phyloP scores from a whole-genome alignment of 495 filamentous ascomycete genomes.

The Corynascus novoguineensis region DNA sequence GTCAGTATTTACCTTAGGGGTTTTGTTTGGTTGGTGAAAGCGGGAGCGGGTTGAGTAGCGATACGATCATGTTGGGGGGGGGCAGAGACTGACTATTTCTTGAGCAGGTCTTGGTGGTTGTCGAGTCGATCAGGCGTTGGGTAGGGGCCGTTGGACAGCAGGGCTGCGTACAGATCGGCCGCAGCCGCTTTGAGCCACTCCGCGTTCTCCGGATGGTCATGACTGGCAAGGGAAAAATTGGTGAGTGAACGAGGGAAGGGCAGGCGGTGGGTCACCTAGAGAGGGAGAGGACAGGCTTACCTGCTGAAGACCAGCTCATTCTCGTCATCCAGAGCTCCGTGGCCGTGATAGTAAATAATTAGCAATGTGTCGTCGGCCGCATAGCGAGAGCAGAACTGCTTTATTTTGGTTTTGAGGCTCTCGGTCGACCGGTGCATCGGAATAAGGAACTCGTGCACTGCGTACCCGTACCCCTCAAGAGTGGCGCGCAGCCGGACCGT shows the following conservation, averaged over 20 bases:
- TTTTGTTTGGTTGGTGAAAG: too few species aligned
- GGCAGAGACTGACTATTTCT: constrained; percentile 29
- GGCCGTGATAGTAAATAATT: constrained; percentile 34
- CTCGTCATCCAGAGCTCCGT: constrained; percentile 29
- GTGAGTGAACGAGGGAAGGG: background rate
- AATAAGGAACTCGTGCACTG: constrained; percentile 26
- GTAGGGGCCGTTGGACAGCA: constrained; percentile 18
- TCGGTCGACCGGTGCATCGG: constrained; percentile 26
- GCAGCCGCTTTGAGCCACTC: constrained; percentile 29
- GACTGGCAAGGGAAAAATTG: constrained; percentile 14
- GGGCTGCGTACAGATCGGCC: constrained; percentile 30
- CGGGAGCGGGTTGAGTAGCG: background rate
- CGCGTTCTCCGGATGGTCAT: constrained; percentile 29
- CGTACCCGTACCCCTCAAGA: constrained; percentile 26
- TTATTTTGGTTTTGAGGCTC: constrained; percentile 10
- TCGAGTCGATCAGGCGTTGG: constrained; percentile 12
- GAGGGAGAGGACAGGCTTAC: background rate
- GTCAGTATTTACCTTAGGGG: too few species aligned
- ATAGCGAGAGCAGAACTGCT: constrained; percentile 23
- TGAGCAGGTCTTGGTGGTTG: constrained; percentile 19
- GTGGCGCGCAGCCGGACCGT: constrained; percentile 26
- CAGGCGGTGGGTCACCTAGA: background rate
- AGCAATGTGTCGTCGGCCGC: constrained; percentile 29
- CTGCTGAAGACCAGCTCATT: constrained; percentile 35
- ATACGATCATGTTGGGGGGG: background rate